Conservation (phyloP, 306 rosid species). For the Prunus fruticosa region DNA sequence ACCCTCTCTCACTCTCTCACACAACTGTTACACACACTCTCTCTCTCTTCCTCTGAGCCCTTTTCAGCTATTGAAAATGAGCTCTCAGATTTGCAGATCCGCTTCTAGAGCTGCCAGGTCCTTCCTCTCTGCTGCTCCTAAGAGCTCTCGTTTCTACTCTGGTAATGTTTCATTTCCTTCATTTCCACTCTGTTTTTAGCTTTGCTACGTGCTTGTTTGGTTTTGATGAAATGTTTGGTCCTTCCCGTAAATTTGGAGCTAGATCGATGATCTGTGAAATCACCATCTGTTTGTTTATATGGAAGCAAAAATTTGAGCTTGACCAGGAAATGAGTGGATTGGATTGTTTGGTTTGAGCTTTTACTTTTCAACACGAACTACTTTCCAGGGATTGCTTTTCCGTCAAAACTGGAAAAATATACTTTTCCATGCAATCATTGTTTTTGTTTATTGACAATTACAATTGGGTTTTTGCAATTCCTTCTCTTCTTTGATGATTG, state of each 20-base stretch:
- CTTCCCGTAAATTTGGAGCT: neutral
- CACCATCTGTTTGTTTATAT: constrained; percentile 4
- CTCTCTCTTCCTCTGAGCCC: neutral
- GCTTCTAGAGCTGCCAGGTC: constrained; percentile 76
- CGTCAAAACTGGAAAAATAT: neutral
- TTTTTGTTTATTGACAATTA: neutral
- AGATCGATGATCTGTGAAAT: constrained; percentile 13
- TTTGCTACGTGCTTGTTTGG: neutral
- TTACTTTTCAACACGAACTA: neutral
- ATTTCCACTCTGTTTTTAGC: neutral
- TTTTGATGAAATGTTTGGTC: no score
- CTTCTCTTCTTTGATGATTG: neutral
- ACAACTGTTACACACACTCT: neutral
- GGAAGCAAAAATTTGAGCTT: neutral
- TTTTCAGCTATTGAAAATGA: constrained; percentile 36
- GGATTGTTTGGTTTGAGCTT: neutral
- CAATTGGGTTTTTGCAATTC: neutral
- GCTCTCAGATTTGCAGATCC: constrained; percentile 62
- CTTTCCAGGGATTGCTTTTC: neutral
- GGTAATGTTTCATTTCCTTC: constrained; percentile 22
- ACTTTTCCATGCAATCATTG: neutral
- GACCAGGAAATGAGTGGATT: neutral
- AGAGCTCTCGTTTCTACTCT: constrained; percentile 57
- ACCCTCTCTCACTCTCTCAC: neutral
- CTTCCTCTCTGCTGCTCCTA: constrained; percentile 69